Evolutionary conservation across 257 asterid genomes (phyloP).

Genomic region (Lycium barbarum): DNA sequence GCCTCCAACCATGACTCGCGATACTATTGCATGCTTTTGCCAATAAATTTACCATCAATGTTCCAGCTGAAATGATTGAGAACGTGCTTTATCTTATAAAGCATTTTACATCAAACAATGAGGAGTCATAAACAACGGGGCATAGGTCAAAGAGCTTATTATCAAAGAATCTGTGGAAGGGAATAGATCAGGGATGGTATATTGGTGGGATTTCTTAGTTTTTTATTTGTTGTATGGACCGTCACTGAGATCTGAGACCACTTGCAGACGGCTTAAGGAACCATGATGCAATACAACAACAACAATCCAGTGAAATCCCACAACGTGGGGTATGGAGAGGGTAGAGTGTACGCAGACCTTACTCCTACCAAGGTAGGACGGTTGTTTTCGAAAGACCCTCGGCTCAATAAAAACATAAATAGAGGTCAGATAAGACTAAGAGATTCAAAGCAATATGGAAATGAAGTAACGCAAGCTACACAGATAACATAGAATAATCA

Average conservation of each 20-base stretch:
- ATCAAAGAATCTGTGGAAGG: neutral
- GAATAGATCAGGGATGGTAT: neutral
- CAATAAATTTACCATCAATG: neutral
- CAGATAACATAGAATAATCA: too few relatives aligned
- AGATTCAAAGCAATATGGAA: too few relatives aligned
- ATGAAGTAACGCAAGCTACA: too few relatives aligned
- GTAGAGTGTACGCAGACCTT: too few relatives aligned
- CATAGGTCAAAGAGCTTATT: neutral
- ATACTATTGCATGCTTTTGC: neutral
- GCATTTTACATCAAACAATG: neutral
- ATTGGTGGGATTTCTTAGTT: neutral
- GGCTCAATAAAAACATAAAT: too few relatives aligned
- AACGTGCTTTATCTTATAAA: neutral
- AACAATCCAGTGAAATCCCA: too few relatives aligned
- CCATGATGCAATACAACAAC: neutral
- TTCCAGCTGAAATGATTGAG: neutral
- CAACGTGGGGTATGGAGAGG: too few relatives aligned
- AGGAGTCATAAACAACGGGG: neutral
- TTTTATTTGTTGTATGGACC: neutral
- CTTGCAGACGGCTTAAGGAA: neutral
- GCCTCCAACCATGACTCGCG: neutral
- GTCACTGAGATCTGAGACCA: neutral
- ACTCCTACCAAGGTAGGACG: too few relatives aligned
- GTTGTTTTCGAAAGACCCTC: too few relatives aligned
- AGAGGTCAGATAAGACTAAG: too few relatives aligned